phyloP scores from a whole-genome alignment of 2,329 filamentous ascomycete genomes.

The Sporothrix schenckii region DNA sequence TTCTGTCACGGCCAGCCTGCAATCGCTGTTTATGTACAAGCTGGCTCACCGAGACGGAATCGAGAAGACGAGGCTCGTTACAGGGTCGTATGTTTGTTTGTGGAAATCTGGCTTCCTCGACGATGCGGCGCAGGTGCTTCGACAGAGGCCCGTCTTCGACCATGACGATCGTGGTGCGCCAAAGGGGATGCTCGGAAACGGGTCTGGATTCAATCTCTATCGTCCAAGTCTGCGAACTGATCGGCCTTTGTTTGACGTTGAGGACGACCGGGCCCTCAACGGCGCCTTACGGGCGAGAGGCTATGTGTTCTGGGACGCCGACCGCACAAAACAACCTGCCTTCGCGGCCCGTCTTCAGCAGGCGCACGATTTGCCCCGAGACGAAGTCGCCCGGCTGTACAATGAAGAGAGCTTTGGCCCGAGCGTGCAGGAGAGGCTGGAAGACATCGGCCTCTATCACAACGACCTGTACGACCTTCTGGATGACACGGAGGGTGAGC shows the following conservation, averaged over 20 bases:
- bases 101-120: background rate
- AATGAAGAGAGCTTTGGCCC: background rate
- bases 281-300: background rate
- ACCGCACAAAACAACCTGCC: background rate
- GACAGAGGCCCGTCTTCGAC: background rate
- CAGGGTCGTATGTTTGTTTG: background rate
- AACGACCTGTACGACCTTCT: background rate
- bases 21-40: background rate
- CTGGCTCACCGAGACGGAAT: background rate
- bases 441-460: background rate
- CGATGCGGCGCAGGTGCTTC: background rate
- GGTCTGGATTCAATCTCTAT: background rate
- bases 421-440: slow-evolving; percentile 9
- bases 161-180: background rate
- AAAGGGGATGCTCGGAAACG: background rate
- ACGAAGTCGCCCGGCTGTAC: background rate
- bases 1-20: background rate
- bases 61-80: background rate
- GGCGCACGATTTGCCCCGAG: background rate
- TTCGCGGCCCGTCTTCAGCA: background rate
- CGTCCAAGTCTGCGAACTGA: background rate
- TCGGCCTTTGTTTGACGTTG: background rate
- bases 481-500: background rate
- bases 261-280: background rate
- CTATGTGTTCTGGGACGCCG: background rate